These are phyloP conservation scores for Serendipita sp. DNA, from an alignment of 768 basidiomycete species.

Conservation along the genomic window DNA sequence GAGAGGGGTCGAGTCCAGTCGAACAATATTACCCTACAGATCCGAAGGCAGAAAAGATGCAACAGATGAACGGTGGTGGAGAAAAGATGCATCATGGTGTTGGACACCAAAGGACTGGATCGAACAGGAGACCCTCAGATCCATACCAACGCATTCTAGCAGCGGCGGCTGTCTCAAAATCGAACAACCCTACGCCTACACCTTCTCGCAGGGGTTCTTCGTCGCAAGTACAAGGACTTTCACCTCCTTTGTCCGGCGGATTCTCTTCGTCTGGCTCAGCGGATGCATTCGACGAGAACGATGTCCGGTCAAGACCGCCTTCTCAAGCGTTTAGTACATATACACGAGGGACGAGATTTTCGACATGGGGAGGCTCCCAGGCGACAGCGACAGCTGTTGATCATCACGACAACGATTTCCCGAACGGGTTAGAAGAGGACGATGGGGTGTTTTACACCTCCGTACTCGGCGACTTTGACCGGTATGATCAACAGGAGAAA, in stretches of 20 bases:
- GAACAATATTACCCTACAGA: not conserved
- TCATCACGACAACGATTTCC: not conserved
- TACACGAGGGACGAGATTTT: not conserved
- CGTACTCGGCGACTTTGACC: not conserved
- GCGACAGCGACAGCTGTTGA: not conserved
- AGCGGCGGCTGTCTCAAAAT: not conserved
- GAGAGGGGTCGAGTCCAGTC: not conserved
- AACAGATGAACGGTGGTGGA: no score
- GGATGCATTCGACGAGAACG: not conserved
- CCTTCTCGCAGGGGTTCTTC: not conserved
- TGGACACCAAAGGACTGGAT: not conserved
- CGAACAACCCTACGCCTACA: not conserved
- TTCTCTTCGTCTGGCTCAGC: not conserved
- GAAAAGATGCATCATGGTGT: not conserved
- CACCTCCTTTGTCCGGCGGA: not conserved
- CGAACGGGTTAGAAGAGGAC: not conserved
- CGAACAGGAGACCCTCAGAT: not conserved
- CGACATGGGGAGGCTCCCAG: not conserved
- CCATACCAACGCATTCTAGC: not conserved
- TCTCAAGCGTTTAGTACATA: conserved; percentile 4
- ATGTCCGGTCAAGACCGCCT: not conserved
- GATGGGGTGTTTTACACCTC: not conserved
- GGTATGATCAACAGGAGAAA: not conserved
- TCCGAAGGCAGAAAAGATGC: no score
- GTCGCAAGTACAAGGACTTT: not conserved